Evolutionary conservation across 441 rosid species (phyloP).

Genomic region (Metrosideros polymorpha): DNA sequence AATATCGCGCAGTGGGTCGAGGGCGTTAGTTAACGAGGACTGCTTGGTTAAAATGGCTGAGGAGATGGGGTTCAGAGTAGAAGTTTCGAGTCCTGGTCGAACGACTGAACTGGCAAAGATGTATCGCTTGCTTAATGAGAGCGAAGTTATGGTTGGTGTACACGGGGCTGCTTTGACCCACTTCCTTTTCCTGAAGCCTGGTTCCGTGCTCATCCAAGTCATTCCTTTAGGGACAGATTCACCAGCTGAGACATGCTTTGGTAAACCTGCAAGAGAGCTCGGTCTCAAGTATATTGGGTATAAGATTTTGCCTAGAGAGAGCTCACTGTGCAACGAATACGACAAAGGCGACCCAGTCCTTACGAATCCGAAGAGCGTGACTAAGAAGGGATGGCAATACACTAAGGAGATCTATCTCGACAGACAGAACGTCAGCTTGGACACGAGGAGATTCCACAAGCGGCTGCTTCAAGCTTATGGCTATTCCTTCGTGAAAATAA

Average conservation of each 20-base stretch:
- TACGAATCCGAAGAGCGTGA: slow-evolving; percentile 49
- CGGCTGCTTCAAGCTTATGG: slow-evolving; percentile 27
- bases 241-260: slow-evolving; percentile 87
- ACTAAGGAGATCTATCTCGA: slow-evolving; percentile 75
- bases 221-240: slow-evolving; percentile 81
- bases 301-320: slow-evolving; percentile 50
- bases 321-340: slow-evolving; percentile 59
- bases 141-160: slow-evolving; percentile 85
- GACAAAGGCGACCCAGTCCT: slow-evolving; percentile 40
- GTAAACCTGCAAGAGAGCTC: slow-evolving; percentile 81
- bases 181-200: slow-evolving; percentile 69
- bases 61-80: slow-evolving; percentile 52
- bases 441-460: slow-evolving; percentile 51
- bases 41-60: slow-evolving; percentile 51
- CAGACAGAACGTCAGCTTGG: slow-evolving; percentile 54
- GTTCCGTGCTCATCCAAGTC: slow-evolving; percentile 70
- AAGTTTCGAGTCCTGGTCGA: slow-evolving; percentile 42
- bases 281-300: slow-evolving; percentile 69
- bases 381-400: slow-evolving; percentile 70
- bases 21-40: slow-evolving; percentile 65
- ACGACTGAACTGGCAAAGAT: slow-evolving; percentile 69
- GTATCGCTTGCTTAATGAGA: slow-evolving; percentile 47
- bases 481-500: slow-evolving; percentile 15
- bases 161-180: slow-evolving; percentile 99
- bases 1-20: slow-evolving; percentile 58